phyloP scores from a whole-genome alignment of 179 eudicot genomes.

The Corrigiola litoralis region DNA sequence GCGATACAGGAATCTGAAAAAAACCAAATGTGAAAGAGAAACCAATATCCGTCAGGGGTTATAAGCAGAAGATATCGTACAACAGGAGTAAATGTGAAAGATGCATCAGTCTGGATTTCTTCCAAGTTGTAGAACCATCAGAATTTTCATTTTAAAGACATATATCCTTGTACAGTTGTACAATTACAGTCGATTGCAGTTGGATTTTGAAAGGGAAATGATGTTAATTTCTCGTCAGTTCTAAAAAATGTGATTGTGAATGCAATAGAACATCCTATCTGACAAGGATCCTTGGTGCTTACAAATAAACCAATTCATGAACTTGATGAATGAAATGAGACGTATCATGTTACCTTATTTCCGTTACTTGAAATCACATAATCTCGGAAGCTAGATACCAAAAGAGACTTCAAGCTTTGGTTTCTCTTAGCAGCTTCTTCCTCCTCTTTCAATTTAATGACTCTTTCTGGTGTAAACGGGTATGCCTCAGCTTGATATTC shows the following conservation, averaged over 20 bases:
- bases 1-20: constrained; percentile 49
- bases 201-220: too few relatives aligned
- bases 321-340: not conserved
- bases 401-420: constrained; percentile 36
- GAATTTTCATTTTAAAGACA: too few relatives aligned
- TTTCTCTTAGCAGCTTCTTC: constrained; percentile 33
- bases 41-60: not conserved
- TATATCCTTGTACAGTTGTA: too few relatives aligned
- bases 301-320: not conserved
- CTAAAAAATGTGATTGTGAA: too few relatives aligned
- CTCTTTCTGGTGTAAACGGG: constrained; percentile 33
- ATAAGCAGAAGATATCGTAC: not conserved
- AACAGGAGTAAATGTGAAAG: not conserved
- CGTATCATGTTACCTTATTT: constrained; percentile 23
- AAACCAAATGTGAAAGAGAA: not conserved
- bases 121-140: not conserved
- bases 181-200: too few relatives aligned
- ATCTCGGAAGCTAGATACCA: constrained; percentile 38
- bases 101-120: too few relatives aligned
- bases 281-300: not conserved
- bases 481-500: constrained; percentile 28
- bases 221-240: too few relatives aligned
- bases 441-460: constrained; percentile 25
- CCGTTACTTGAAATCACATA: constrained; percentile 34
- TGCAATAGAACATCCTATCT: too few relatives aligned